A percentile compares a stretch with the other conserved stretches of the same genome.
These are phyloP conservation scores for Meripilus lineatus DNA, from an alignment of 1,284 basidiomycete species.

Conservation along the genomic window DNA sequence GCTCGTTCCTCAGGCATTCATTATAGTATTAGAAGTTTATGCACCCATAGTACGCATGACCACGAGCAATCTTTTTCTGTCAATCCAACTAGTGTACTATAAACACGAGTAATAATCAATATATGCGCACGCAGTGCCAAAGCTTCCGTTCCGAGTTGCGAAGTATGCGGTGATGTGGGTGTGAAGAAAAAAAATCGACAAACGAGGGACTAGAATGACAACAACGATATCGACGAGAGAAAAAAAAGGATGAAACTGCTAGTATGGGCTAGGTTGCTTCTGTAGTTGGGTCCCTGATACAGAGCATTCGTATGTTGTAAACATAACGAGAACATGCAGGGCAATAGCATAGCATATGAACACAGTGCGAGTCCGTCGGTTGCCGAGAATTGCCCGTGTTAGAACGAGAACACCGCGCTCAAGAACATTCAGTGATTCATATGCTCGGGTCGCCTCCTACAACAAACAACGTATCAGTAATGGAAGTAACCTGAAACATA, in stretches of 20 bases:
- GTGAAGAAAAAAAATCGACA: too few species aligned
- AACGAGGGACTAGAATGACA: neutral
- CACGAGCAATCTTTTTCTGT: too few species aligned
- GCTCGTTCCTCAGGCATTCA: too few species aligned
- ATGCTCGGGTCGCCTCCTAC: conserved; percentile 90
- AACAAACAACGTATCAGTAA: conserved; percentile 7
- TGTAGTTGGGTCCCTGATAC: conserved; percentile 42
- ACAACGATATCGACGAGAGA: too few species aligned
- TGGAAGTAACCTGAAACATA: neutral
- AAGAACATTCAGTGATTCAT: conserved; percentile 87
- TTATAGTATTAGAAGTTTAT: too few species aligned
- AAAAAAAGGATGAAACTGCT: neutral
- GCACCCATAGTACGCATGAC: too few species aligned
- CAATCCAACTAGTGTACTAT: too few species aligned
- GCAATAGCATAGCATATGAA: conserved; percentile 81
- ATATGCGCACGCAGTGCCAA: too few species aligned
- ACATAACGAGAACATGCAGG: conserved; percentile 77
- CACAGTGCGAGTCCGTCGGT: conserved; percentile 76
- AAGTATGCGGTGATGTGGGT: neutral
- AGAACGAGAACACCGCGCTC: conserved; percentile 86
- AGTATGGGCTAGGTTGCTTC: conserved; percentile 37
- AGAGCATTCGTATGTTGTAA: conserved; percentile 71
- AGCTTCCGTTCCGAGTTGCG: too few species aligned
- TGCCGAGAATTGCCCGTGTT: conserved; percentile 83
- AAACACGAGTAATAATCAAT: too few species aligned